A percentile compares a stretch with the other conserved stretches of the same genome.
These are phyloP conservation scores for Chlorella variabilis DNA, from an alignment of 163 green algal species.

Conservation along the genomic window DNA sequence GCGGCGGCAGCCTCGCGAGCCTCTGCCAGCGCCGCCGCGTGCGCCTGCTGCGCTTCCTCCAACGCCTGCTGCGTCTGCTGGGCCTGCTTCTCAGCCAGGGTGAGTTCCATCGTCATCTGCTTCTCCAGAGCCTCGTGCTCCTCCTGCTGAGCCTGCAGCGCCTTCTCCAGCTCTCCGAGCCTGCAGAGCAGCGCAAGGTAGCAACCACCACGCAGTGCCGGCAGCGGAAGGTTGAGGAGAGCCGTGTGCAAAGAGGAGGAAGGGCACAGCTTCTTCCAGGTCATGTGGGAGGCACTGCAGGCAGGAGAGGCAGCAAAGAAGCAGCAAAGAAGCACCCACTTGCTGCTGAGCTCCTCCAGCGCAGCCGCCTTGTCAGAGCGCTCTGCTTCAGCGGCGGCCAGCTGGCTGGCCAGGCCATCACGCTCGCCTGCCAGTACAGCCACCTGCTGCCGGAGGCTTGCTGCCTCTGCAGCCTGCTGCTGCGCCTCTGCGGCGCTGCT, in stretches of 20 bases:
- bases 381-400: neutral
- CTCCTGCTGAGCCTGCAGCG: neutral
- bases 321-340: neutral
- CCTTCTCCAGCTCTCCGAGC: constrained; percentile 4
- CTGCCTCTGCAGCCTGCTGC: neutral
- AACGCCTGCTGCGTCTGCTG: neutral
- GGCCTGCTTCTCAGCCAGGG: constrained; percentile 32
- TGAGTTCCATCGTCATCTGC: constrained; percentile 34
- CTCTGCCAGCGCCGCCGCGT: neutral
- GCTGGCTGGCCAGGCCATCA: constrained; percentile 17
- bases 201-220: too few relatives aligned
- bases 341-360: neutral
- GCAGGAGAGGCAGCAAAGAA: neutral
- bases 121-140: constrained; percentile 26
- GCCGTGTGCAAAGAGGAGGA: too few relatives aligned
- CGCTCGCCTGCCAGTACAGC: constrained; percentile 23
- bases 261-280: too few relatives aligned
- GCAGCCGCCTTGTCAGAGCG: neutral
- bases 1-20: neutral
- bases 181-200: neutral
- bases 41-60: neutral
- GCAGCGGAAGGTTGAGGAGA: neutral
- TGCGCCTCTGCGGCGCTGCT: neutral
- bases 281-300: too few relatives aligned
- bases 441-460: neutral